phyloP scores from a whole-genome alignment of 768 basidiomycete genomes.

The Boletus rubropictus region DNA sequence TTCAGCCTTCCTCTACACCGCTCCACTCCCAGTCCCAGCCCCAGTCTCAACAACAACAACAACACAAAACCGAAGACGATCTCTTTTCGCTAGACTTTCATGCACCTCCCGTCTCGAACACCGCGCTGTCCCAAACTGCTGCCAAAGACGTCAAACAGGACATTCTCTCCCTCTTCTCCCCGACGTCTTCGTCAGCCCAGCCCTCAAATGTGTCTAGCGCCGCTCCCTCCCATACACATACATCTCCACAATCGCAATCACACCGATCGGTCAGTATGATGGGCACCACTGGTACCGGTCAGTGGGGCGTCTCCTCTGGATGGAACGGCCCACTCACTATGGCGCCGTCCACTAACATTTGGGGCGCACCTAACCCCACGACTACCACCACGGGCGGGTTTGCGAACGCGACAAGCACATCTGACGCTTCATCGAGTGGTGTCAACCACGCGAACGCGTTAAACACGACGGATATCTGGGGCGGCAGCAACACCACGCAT shows the following conservation, averaged over 20 bases:
- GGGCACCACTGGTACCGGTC: conserved; percentile 46
- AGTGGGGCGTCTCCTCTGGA: conserved; percentile 65
- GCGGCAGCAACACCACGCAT: conserved; percentile 33
- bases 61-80: conserved; percentile 44
- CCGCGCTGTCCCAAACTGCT: conserved; percentile 29
- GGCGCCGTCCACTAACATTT: conserved; percentile 30
- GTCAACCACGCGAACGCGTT: too few relatives aligned
- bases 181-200: conserved; percentile 31
- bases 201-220: conserved; percentile 15
- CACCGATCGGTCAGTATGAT: conserved; percentile 46
- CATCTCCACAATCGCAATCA: neutral
- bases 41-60: neutral
- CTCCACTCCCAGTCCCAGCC: neutral
- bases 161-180: conserved; percentile 77
- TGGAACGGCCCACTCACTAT: conserved; percentile 41
- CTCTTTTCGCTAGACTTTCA: conserved; percentile 87
- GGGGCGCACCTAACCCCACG: conserved; percentile 24
- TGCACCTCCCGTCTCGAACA: conserved; percentile 38
- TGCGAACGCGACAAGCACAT: neutral
- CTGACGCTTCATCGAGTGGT: conserved; percentile 6
- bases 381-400: conserved; percentile 14
- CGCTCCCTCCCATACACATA: neutral
- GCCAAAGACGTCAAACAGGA: conserved; percentile 79
- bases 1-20: conserved; percentile 7
- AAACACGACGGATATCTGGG: conserved; percentile 58